Evolutionary conservation across 345 rosid genomes (phyloP).

Genomic region (Noccaea bulbosa): DNA sequence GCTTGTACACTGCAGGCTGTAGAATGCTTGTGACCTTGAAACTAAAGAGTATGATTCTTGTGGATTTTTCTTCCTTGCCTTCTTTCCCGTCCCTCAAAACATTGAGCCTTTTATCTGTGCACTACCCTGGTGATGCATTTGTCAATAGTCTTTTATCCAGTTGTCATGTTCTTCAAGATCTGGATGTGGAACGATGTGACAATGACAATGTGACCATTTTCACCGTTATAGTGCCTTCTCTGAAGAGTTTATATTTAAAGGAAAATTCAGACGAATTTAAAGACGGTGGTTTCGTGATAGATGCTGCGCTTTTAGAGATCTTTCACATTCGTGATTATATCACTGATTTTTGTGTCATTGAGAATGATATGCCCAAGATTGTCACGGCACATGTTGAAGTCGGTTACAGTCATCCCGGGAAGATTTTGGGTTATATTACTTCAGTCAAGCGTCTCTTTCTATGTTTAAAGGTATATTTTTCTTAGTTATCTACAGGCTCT

Average conservation of each 20-base stretch:
- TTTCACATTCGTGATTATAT: neutral
- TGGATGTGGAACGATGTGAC: neutral
- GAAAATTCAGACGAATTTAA: no score
- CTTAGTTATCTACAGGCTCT: neutral
- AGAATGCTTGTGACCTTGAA: conserved; percentile 2
- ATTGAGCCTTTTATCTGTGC: neutral
- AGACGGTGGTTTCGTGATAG: neutral
- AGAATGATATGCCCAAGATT: neutral
- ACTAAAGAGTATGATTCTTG: neutral
- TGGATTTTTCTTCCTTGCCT: neutral
- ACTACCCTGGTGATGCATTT: no score
- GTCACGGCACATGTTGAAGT: neutral
- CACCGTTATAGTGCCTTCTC: neutral
- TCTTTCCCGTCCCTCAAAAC: neutral
- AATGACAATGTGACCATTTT: neutral
- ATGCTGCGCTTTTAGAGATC: neutral
- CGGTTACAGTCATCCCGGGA: neutral
- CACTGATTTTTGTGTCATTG: neutral
- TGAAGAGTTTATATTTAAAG: no score
- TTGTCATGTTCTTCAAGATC: neutral
- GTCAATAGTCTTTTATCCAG: neutral
- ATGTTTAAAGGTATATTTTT: conserved; percentile 7
- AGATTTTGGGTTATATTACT: neutral
- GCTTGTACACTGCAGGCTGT: no score
- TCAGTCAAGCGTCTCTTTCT: conserved; percentile 1